Evolutionary conservation across 495 filamentous ascomycete species (phyloP).

Genomic region (Chlorociboria aeruginascens): DNA sequence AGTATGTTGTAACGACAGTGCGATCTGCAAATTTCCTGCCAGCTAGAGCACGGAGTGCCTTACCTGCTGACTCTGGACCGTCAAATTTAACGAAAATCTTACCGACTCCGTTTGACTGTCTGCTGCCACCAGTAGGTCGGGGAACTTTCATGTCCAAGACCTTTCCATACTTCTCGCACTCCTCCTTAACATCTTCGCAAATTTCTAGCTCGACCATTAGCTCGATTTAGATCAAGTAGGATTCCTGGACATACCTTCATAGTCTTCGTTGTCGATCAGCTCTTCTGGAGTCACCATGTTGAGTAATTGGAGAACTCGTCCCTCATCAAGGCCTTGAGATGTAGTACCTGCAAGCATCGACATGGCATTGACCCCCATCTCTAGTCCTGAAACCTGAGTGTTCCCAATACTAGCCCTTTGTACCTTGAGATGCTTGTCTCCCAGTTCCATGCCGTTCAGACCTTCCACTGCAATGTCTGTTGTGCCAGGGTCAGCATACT

Average conservation of each 20-base stretch:
- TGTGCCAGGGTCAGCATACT: constrained; percentile 64
- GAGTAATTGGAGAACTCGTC: constrained; percentile 76
- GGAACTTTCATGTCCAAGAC: constrained; percentile 84
- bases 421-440: constrained; percentile 75
- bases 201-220: constrained; percentile 55
- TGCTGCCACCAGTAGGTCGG: constrained; percentile 66
- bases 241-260: constrained; percentile 53
- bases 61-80: constrained; percentile 61
- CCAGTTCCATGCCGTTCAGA: constrained; percentile 84
- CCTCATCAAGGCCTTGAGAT: constrained; percentile 58
- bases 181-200: constrained; percentile 78
- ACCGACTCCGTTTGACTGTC: constrained; percentile 78
- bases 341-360: constrained; percentile 95
- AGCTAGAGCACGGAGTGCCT: constrained; percentile 74
- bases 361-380: constrained; percentile 97
- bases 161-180: constrained; percentile 81
- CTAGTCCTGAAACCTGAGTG: constrained; percentile 77
- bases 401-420: constrained; percentile 82
- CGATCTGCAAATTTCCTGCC: constrained; percentile 91
- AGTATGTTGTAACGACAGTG: constrained; percentile 93
- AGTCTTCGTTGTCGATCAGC: constrained; percentile 85
- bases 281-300: constrained; percentile 99
- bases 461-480: constrained; percentile 85
- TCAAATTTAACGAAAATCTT: constrained; percentile 98
- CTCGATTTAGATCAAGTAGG: neutral